Evolutionary conservation across 441 rosid species (phyloP), one percentile per base, ranked within the genome.

Genomic region (Pelargonium fulgidum): DNA sequence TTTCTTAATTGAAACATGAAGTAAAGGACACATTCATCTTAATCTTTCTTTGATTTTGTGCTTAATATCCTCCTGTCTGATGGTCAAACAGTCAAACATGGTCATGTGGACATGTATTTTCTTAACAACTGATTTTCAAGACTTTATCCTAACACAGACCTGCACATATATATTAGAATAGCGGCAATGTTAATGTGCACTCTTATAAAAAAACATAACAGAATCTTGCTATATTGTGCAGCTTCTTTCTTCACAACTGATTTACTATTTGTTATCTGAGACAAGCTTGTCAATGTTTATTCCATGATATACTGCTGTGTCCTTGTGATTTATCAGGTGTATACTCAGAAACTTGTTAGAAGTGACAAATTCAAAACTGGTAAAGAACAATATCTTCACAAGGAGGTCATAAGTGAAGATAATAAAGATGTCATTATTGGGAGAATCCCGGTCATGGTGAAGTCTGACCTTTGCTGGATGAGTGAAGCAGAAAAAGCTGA

Each of bases 361-460:
- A 81, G 86, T 65, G 97, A 90, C 80, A 90, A 94, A 72, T 90
- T 91, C 73, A 90, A 94, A 84, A 90, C 97, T 7, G 96, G 97
- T 58, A 85, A 82, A 78, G 87, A 85, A 3, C 80, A 89, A 42
- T 71, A 44, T 39, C 68, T 86, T 17, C 76, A 84, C 44, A 84
- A 85, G 79, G 77, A 79, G 11, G 41, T 77, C 16, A 7, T 84
- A 1, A 62, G 39, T 24, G 74, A 72, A 2, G 92, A 82, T 11
- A 78, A 66, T 9, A 80, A 83, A 73, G 89, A 85, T 39, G 81
- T 90, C 50, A 66, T 77, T 4, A 75, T 89, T 71, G 96, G 99
- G 19, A 84, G 92, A 84, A 77, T 93, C n/a, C 97, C 97, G 16
- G 91, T 91, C 71, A 94, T 91, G 97, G 96, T 90, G 72, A 87